Base-by-base conservation (phyloP, 352 stramenopile species). In the Pilasporangium apinafurcum region DNA sequence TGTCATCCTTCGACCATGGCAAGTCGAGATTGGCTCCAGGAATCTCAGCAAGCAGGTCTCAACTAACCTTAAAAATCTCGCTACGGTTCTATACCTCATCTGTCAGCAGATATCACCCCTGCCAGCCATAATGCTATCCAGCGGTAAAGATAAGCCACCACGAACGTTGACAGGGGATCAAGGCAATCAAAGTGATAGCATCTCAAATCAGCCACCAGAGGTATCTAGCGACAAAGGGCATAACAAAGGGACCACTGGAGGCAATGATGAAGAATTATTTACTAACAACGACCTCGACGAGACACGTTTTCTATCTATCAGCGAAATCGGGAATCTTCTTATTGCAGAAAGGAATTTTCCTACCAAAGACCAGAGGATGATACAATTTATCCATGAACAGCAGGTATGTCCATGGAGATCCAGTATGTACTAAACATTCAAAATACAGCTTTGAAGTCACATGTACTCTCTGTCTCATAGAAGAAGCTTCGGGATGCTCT, bases 61-160 rank as follows among this genome's bases (percentile, higher is more conserved):
- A 20, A 48, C 48, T 25, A 83, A 84, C 31, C 28, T 86, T 21
- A 49, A 51, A 17, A 79, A 48, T 36, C 42, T 84, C 7, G 70
- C 70, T 13, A 75, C 74, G 7, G 40, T 81, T 18, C 39, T 84
- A n/a, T 86, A 83, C 40, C 48, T 59, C 32, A 68, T 81, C 44
- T 59, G 58, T 35, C 48, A 32, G 21, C 45, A 59, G 8, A 38
- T 83, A 9, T 80, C 69, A 13, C 55, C 65, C 20, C 46, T 86
- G 4, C 70, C 73, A 35, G 26, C 50, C n/a, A 27, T 44, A 48
- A 17, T 1, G 14, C 41, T 53, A 18, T 18, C 2, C 3, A 39
- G 31, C 24, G n/a, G n/a, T n/a, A n/a, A n/a, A n/a, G n/a, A n/a
- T n/a, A n/a, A n/a, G n/a, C n/a, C n/a, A n/a, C n/a, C n/a, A n/a